Percentiles rank a stretch among this genome's conserved stretches.
Conservation (phyloP, 2,329 filamentous ascomycete genomes). For the Colletotrichum musae region DNA sequence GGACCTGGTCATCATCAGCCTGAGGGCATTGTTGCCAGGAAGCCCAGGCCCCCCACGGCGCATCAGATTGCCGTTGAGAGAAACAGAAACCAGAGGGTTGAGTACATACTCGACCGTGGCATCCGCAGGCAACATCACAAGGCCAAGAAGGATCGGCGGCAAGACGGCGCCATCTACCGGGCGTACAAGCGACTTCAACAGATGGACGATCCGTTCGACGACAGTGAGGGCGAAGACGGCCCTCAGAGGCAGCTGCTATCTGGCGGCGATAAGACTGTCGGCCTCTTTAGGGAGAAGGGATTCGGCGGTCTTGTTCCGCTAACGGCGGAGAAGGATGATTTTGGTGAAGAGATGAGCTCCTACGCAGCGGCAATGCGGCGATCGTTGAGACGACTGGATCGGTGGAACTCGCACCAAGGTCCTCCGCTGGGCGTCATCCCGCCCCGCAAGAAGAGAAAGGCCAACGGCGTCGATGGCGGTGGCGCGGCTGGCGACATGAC, state of each 20-base stretch:
- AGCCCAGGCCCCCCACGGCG: conserved; percentile 82
- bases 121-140: conserved; percentile 76
- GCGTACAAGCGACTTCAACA: conserved; percentile 75
- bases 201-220: conserved; percentile 69
- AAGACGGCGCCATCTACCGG: conserved; percentile 77
- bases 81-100: conserved; percentile 84
- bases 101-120: conserved; percentile 84
- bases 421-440: conserved; percentile 62
- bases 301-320: conserved; percentile 76
- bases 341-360: conserved; percentile 79
- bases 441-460: conserved; percentile 59
- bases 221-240: conserved; percentile 73
- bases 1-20: conserved; percentile 65
- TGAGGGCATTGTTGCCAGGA: conserved; percentile 70
- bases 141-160: conserved; percentile 72
- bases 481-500: conserved; percentile 44
- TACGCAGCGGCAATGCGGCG: conserved; percentile 78
- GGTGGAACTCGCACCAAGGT: conserved; percentile 74
- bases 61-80: conserved; percentile 87
- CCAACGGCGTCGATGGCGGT: conserved; percentile 38
- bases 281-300: conserved; percentile 68
- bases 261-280: conserved; percentile 48
- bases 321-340: conserved; percentile 76
- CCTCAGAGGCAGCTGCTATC: conserved; percentile 50
- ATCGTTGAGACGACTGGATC: conserved; percentile 73